Percentiles rank a stretch among this genome's conserved stretches.
phyloP scores from a whole-genome alignment of 495 filamentous ascomycete genomes.

The Xylaria castorea region DNA sequence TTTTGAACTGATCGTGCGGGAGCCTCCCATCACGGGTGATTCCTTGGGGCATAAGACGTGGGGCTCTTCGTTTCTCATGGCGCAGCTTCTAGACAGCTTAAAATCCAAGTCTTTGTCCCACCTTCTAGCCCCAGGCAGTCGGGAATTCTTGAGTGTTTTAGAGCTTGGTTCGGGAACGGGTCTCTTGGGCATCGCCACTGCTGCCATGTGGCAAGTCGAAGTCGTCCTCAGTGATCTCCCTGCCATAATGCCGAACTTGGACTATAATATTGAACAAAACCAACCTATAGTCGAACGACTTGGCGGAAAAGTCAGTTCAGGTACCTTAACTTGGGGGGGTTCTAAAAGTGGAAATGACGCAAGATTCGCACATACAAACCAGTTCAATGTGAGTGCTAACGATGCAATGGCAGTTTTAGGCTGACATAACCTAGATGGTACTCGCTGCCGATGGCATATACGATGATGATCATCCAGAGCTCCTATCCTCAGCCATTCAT shows the following conservation, averaged over 20 bases:
- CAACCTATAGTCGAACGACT: slow-evolving; percentile 37
- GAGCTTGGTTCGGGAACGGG: slow-evolving; percentile 73
- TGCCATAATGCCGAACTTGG: slow-evolving; percentile 52
- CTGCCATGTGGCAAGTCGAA: slow-evolving; percentile 48
- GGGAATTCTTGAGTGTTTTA: slow-evolving; percentile 45
- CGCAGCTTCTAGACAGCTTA: slow-evolving; percentile 68
- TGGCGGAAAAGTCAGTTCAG: slow-evolving; percentile 47
- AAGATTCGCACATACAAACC: slow-evolving; percentile 42
- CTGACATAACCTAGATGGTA: slow-evolving; percentile 44
- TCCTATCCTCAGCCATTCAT: slow-evolving; percentile 50
- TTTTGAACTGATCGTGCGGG: slow-evolving; percentile 74
- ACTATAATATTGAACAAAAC: slow-evolving; percentile 49
- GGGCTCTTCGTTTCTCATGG: slow-evolving; percentile 85
- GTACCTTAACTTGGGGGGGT: slow-evolving; percentile 56
- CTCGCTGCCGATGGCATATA: slow-evolving; percentile 56
- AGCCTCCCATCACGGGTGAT: slow-evolving; percentile 86
- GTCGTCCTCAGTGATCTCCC: slow-evolving; percentile 58
- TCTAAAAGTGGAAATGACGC: slow-evolving; percentile 41
- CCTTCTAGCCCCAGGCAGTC: slow-evolving; percentile 37
- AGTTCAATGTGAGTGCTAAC: slow-evolving; percentile 45
- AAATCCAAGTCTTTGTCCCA: slow-evolving; percentile 45
- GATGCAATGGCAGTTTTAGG: background rate
- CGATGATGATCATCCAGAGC: slow-evolving; percentile 54
- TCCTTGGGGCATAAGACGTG: slow-evolving; percentile 92
- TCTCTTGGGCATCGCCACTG: slow-evolving; percentile 62